These are phyloP conservation scores for Blastocystis sp. DNA, from an alignment of 352 stramenopile species.

Conservation along the genomic window DNA sequence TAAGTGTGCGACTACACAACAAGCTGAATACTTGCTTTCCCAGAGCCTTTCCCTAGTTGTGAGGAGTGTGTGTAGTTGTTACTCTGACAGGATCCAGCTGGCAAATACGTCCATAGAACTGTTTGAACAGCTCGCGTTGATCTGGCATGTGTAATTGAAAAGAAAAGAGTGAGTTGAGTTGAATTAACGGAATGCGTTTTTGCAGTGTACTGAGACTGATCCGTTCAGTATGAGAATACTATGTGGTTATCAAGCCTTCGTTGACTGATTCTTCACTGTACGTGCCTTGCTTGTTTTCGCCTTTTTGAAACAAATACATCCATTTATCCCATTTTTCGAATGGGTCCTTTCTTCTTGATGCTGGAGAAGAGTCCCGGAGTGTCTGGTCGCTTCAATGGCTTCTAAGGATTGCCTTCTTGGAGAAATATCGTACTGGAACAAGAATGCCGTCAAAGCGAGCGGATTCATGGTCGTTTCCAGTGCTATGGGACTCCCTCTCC, in stretches of 20 bases:
- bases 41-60: slow-evolving; percentile 1
- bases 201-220: no score
- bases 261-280: no score
- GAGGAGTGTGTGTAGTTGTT: not conserved
- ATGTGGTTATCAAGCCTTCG: no score
- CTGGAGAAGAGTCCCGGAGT: slow-evolving; percentile 58
- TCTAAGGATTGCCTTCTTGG: not conserved
- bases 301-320: not conserved
- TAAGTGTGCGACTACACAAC: slow-evolving; percentile 8
- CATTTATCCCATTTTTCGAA: slow-evolving; percentile 22
- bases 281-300: not conserved
- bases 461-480: not conserved
- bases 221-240: no score
- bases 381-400: slow-evolving; percentile 53
- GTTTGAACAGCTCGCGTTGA: slow-evolving; percentile 26
- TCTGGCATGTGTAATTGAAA: not conserved
- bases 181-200: not conserved
- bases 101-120: slow-evolving; percentile 20
- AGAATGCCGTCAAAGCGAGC: slow-evolving; percentile 36
- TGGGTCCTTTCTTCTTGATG: slow-evolving; percentile 41
- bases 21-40: slow-evolving; percentile 8
- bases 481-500: no score
- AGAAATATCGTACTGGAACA: not conserved
- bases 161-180: not conserved
- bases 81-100: slow-evolving; percentile 4